These are phyloP conservation scores for Penicillium sp. DNA, from an alignment of 2,329 filamentous ascomycete genomes.

Conservation along the genomic window DNA sequence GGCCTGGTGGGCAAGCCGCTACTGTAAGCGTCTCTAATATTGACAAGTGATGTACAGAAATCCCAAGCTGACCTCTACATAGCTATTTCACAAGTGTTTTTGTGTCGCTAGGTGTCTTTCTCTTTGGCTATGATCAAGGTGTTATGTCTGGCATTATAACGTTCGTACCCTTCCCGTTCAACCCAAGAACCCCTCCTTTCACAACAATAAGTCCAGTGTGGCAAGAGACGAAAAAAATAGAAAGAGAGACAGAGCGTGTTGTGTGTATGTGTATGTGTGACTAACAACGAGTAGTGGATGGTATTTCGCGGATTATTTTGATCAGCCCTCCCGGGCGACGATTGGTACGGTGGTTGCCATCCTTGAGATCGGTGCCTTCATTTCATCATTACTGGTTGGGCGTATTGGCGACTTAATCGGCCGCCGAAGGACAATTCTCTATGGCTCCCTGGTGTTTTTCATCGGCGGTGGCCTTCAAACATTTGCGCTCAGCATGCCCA, in stretches of 20 bases:
- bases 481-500: conserved; percentile 74
- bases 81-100: conserved; percentile 93
- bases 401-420: conserved; percentile 89
- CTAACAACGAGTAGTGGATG: conserved; percentile 59
- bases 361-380: conserved; percentile 86
- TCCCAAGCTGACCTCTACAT: conserved; percentile 24
- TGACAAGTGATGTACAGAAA: conserved; percentile 4
- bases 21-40: conserved; percentile 59
- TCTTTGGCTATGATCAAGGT: conserved; percentile 65
- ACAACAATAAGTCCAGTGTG: no score
- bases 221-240: no score
- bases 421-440: conserved; percentile 83
- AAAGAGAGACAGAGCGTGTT: no score
- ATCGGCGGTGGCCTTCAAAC: conserved; percentile 82
- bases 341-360: conserved; percentile 98
- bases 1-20: conserved; percentile 94
- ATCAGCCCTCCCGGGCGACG: conserved; percentile 79
- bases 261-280: no score
- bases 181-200: no score
- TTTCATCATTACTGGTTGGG: conserved; percentile 82
- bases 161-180: conserved; percentile 36
- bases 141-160: conserved; percentile 70
- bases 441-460: conserved; percentile 85
- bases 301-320: conserved; percentile 88
- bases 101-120: conserved; percentile 61